A percentile compares a stretch with the other conserved stretches of the same genome.
Conservation (phyloP, 352 stramenopile species). For the Pseudoperonospora humuli region DNA sequence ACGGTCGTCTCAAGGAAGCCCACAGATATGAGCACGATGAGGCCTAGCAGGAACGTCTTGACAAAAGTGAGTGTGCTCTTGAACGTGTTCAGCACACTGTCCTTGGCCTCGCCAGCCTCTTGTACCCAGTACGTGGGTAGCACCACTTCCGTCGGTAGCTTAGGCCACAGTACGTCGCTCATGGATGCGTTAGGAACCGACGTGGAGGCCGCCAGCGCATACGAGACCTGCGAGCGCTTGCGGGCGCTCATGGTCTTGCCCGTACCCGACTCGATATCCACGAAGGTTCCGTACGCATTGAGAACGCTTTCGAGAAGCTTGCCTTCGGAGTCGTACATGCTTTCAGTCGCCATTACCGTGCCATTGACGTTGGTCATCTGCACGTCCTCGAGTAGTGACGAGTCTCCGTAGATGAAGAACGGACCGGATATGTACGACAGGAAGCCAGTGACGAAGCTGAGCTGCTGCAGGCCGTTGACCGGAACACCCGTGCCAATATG, state of each 20-base stretch:
- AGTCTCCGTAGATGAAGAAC: slow-evolving; percentile 56
- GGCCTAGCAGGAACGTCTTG: slow-evolving; percentile 42
- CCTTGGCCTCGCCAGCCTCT: slow-evolving; percentile 37
- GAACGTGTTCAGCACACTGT: slow-evolving; percentile 36
- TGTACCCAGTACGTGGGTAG: slow-evolving; percentile 53
- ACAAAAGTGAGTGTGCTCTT: slow-evolving; percentile 39
- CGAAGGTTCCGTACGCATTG: slow-evolving; percentile 43
- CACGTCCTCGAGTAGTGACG: slow-evolving; percentile 32
- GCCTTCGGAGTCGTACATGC: slow-evolving; percentile 41
- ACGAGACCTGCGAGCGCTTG: slow-evolving; percentile 58
- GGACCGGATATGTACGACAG: slow-evolving; percentile 64
- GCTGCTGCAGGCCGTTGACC: slow-evolving; percentile 54
- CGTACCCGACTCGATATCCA: slow-evolving; percentile 61
- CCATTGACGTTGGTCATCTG: slow-evolving; percentile 55
- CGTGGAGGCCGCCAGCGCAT: slow-evolving; percentile 39
- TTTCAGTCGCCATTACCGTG: slow-evolving; percentile 23
- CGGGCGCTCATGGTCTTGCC: slow-evolving; percentile 61
- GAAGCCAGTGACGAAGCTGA: slow-evolving; percentile 62
- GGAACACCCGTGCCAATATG: slow-evolving; percentile 38
- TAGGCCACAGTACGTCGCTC: slow-evolving; percentile 55
- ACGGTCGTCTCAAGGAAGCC: slow-evolving; percentile 28
- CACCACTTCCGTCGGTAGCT: slow-evolving; percentile 45
- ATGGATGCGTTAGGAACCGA: slow-evolving; percentile 33
- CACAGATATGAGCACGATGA: slow-evolving; percentile 49
- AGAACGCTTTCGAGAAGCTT: slow-evolving; percentile 35